A percentile compares a stretch with the other conserved stretches of the same genome.
phyloP scores from a whole-genome alignment of 2,329 filamentous ascomycete species.

The Ophiostoma populinum region DNA sequence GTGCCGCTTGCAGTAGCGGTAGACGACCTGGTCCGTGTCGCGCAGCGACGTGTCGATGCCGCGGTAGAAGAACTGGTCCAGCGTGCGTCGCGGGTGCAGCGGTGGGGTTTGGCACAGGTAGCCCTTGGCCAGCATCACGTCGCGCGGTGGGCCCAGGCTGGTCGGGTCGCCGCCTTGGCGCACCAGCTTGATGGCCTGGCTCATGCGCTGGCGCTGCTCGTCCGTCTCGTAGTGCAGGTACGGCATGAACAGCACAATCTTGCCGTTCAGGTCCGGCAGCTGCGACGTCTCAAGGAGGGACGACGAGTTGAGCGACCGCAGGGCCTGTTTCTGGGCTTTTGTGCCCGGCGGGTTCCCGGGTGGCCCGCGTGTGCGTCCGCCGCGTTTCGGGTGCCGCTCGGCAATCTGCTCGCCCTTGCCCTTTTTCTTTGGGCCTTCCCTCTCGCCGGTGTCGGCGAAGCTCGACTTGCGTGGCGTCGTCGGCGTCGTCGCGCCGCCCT shows the following conservation, averaged over 20 bases:
- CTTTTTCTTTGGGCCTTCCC: slow-evolving; percentile 17
- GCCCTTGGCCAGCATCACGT: slow-evolving; percentile 29
- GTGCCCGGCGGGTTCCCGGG: slow-evolving; percentile 20
- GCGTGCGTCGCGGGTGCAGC: slow-evolving; percentile 41
- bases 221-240: slow-evolving; percentile 49
- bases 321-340: slow-evolving; percentile 15
- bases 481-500: too few relatives aligned
- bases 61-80: slow-evolving; percentile 51
- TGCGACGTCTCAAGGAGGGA: slow-evolving; percentile 16
- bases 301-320: slow-evolving; percentile 8
- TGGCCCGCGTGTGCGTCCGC: slow-evolving; percentile 18
- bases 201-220: slow-evolving; percentile 35
- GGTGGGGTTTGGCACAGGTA: slow-evolving; percentile 28
- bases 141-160: slow-evolving; percentile 16
- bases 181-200: slow-evolving; percentile 26
- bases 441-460: slow-evolving; percentile 12
- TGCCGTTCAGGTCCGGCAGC: slow-evolving; percentile 16
- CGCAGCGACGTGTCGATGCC: slow-evolving; percentile 42
- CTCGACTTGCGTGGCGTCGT: too few relatives aligned
- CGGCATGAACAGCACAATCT: slow-evolving; percentile 32
- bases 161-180: slow-evolving; percentile 17
- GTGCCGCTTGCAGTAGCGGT: slow-evolving; percentile 30
- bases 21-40: slow-evolving; percentile 47
- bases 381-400: slow-evolving; percentile 19
- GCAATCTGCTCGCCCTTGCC: slow-evolving; percentile 19